These are phyloP conservation scores for Fusarium drepaniforme DNA, from an alignment of 2,329 filamentous ascomycete species.

Conservation along the genomic window DNA sequence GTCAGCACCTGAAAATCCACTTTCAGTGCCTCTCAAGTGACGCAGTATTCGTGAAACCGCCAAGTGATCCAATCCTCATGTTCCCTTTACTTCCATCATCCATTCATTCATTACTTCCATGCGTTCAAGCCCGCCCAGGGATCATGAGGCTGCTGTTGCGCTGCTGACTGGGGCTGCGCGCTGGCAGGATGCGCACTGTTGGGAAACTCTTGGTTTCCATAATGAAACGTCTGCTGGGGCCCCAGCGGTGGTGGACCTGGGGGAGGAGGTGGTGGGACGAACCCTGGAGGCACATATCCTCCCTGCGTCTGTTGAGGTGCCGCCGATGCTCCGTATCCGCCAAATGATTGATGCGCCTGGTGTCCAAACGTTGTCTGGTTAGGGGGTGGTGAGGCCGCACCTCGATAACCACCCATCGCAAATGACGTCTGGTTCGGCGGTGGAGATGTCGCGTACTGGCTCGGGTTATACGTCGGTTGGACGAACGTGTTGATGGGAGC, in stretches of 20 bases:
- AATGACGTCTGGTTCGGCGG: constrained; percentile 71
- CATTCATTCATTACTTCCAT: constrained; percentile 57
- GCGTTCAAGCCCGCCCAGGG: constrained; percentile 66
- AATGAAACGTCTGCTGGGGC: constrained; percentile 72
- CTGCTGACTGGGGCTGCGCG: constrained; percentile 44
- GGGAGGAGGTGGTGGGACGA: constrained; percentile 73
- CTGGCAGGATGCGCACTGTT: constrained; percentile 42
- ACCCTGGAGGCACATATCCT: constrained; percentile 66
- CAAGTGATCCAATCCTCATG: not conserved
- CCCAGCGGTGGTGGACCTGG: constrained; percentile 72
- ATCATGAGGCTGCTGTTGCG: constrained; percentile 58
- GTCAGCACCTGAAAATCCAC: not conserved
- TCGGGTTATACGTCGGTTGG: constrained; percentile 69
- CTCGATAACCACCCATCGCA: constrained; percentile 53
- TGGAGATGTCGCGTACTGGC: constrained; percentile 71
- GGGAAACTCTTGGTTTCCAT: constrained; percentile 53
- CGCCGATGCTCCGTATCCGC: constrained; percentile 55
- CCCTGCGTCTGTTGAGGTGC: constrained; percentile 55
- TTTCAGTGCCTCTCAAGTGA: not conserved
- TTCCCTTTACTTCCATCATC: not conserved
- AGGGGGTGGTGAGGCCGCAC: constrained; percentile 67
- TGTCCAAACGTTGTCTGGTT: constrained; percentile 65
- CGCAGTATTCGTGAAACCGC: not conserved
- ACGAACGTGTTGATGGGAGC: constrained; percentile 59
- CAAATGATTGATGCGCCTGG: constrained; percentile 51